Evolutionary conservation across 306 rosid genomes (phyloP).

Genomic region (Acacia crassicarpa): DNA sequence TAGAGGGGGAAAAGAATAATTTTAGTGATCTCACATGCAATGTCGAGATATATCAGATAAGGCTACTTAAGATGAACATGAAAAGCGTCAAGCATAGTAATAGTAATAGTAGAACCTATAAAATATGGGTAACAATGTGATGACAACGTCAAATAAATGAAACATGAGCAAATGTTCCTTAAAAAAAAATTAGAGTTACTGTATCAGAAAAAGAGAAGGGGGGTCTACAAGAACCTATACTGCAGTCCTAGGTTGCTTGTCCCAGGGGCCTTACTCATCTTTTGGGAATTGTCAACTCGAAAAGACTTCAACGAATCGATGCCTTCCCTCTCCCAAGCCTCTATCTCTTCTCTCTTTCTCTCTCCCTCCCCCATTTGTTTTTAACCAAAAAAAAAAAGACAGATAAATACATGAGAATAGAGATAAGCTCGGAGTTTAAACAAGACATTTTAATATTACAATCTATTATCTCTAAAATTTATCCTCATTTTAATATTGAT

Average conservation of each 20-base stretch:
- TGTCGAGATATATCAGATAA: background rate
- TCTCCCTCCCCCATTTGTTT: background rate
- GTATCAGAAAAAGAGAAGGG: background rate
- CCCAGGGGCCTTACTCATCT: background rate
- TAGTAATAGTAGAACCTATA: background rate
- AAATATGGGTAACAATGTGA: background rate
- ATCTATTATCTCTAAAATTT: too few species aligned
- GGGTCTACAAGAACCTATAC: slow-evolving; percentile 2
- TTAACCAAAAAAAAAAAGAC: background rate
- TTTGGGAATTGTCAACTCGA: slow-evolving; percentile 17
- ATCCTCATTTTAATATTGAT: too few species aligned
- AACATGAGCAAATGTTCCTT: background rate
- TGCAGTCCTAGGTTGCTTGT: slow-evolving; percentile 3
- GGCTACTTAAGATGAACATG: background rate
- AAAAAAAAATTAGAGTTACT: background rate
- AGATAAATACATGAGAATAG: background rate
- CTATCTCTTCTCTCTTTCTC: background rate
- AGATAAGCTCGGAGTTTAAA: too few species aligned
- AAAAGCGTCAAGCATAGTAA: background rate
- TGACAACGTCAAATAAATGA: background rate
- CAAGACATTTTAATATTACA: too few species aligned
- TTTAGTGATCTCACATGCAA: slow-evolving; percentile 36
- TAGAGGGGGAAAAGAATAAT: background rate
- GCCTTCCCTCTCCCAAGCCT: background rate
- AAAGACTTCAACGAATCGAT: slow-evolving; percentile 29